Conservation (phyloP, 2,329 filamentous ascomycete species). For the Diplodia intermedia region DNA sequence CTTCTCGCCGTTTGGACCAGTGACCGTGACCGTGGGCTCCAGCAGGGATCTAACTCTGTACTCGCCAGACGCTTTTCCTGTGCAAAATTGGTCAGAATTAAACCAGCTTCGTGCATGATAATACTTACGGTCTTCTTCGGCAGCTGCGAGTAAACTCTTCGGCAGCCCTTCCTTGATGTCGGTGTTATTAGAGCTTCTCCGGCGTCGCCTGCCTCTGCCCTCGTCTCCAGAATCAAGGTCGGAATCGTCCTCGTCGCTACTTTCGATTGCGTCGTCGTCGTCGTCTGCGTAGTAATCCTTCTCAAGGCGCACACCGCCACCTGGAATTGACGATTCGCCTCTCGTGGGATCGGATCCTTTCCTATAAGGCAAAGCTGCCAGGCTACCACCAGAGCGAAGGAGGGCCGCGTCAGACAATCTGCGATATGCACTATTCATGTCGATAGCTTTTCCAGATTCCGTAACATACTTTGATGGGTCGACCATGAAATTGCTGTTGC, state of each 20-base stretch:
- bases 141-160: conserved; percentile 72
- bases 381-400: conserved; percentile 66
- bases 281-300: conserved; percentile 73
- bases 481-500: conserved; percentile 53
- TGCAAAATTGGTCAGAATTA: not conserved
- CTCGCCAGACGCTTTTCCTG: conserved; percentile 56
- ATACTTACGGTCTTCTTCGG: conserved; percentile 77
- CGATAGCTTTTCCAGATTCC: conserved; percentile 67
- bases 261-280: conserved; percentile 70
- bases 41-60: conserved; percentile 70
- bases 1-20: conserved; percentile 67
- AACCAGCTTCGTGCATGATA: conserved; percentile 34
- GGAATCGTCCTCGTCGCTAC: conserved; percentile 65
- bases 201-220: conserved; percentile 49
- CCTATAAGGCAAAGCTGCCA: conserved; percentile 66
- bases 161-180: conserved; percentile 53
- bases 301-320: conserved; percentile 64
- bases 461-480: conserved; percentile 58
- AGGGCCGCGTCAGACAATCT: conserved; percentile 75
- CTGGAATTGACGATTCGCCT: conserved; percentile 54
- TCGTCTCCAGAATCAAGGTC: conserved; percentile 69
- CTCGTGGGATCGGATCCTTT: conserved; percentile 55
- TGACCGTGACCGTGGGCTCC: conserved; percentile 71
- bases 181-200: conserved; percentile 40
- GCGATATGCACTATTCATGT: conserved; percentile 73